phyloP scores from a whole-genome alignment of 2,329 filamentous ascomycete species.

The Diaporthe caulivora region DNA sequence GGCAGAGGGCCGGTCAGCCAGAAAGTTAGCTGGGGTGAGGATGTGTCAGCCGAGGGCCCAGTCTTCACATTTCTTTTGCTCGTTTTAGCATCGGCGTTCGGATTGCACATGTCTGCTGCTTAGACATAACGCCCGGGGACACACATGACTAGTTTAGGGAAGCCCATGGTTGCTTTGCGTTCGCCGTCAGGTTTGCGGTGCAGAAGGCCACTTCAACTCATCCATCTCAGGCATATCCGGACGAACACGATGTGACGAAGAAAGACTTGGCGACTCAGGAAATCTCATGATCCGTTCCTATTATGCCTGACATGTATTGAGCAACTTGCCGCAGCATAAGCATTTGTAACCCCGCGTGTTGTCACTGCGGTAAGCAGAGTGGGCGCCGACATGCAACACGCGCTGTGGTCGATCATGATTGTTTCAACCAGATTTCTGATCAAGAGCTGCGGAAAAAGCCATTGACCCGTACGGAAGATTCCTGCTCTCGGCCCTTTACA shows the following conservation, averaged over 20 bases:
- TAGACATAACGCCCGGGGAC: constrained; percentile 22
- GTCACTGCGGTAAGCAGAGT: not conserved
- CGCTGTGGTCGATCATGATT: not conserved
- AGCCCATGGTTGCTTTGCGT: not conserved
- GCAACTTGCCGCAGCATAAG: not conserved
- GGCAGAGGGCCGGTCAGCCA: not conserved
- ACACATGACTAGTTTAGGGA: constrained; percentile 24
- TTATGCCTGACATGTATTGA: not conserved
- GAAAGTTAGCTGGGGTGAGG: not conserved
- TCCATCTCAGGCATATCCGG: not conserved
- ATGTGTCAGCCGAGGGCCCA: not conserved
- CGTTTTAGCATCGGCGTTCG: constrained; percentile 35
- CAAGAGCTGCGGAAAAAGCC: constrained; percentile 2
- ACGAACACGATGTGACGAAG: not conserved
- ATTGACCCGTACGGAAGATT: not conserved
- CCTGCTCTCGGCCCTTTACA: not conserved
- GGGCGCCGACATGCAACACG: not conserved
- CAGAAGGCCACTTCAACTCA: constrained; percentile 16
- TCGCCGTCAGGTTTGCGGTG: not conserved
- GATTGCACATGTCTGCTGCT: constrained; percentile 28
- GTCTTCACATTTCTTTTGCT: not conserved
- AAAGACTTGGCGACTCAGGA: not conserved
- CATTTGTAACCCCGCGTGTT: constrained; percentile 2
- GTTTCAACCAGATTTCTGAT: constrained; percentile 18
- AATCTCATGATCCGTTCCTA: not conserved